Percentiles rank a stretch among this genome's conserved stretches.
Evolutionary conservation across 2,329 filamentous ascomycete species (phyloP).

Genomic region (Ambrosiella cleistominuta): DNA sequence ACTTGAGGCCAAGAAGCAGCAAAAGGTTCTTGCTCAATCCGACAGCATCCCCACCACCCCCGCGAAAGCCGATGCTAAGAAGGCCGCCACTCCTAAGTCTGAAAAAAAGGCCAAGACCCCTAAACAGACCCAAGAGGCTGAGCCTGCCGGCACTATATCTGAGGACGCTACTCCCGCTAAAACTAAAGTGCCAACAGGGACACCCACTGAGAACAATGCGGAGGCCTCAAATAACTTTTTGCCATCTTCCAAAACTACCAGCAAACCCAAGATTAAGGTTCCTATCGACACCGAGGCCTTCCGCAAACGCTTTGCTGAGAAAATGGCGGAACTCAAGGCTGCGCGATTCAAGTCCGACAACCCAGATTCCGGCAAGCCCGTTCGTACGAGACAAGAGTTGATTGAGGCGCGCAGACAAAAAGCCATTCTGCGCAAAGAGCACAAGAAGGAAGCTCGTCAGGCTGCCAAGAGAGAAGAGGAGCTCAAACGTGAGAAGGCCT

Average conservation of each 20-base stretch:
- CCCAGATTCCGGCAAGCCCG: slow-evolving; percentile 61
- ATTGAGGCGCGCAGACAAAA: slow-evolving; percentile 80
- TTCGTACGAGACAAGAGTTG: slow-evolving; percentile 75
- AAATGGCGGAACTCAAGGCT: slow-evolving; percentile 69
- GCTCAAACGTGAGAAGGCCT: slow-evolving; percentile 41
- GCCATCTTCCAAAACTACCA: slow-evolving; percentile 38
- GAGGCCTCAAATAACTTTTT: slow-evolving; percentile 31
- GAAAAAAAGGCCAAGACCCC: not conserved
- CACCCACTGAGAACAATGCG: slow-evolving; percentile 21
- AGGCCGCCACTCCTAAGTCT: slow-evolving; percentile 12
- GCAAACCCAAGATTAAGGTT: slow-evolving; percentile 39
- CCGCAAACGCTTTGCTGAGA: slow-evolving; percentile 60
- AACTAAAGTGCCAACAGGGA: slow-evolving; percentile 1
- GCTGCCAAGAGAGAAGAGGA: slow-evolving; percentile 70
- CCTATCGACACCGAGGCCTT: slow-evolving; percentile 58
- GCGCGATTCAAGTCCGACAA: slow-evolving; percentile 60
- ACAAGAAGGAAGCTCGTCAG: slow-evolving; percentile 71
- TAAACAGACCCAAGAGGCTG: not conserved
- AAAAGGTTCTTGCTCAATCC: slow-evolving; percentile 1
- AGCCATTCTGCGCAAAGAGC: slow-evolving; percentile 67
- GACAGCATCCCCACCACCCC: slow-evolving; percentile 10
- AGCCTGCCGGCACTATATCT: slow-evolving; percentile 3
- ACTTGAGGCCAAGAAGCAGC: slow-evolving; percentile 19
- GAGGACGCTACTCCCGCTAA: slow-evolving; percentile 12
- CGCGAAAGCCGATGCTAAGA: slow-evolving; percentile 15